Evolutionary conservation across 495 filamentous ascomycete species (phyloP), one percentile per base, ranked within the genome.

Genomic region (Articulospora tetracladia): DNA sequence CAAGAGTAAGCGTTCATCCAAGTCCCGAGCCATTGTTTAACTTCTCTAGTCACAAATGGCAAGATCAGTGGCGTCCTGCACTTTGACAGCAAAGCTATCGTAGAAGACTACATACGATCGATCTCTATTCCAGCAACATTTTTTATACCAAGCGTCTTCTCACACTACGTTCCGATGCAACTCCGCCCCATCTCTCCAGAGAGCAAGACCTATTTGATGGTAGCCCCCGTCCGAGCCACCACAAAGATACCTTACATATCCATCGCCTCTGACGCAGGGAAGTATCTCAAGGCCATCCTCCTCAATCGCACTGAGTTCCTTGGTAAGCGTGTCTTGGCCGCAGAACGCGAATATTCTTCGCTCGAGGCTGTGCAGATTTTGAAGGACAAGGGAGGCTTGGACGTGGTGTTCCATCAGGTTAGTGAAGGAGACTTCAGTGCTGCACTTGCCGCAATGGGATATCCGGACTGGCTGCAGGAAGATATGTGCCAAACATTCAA

Each of bases 1-100:
- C 1, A 63, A 72, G 17, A 67, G 72, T 74, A 61, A 13, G 55
- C 60, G 15, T 20, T 26, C 48, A 59, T 25, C 57, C 26, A 7
- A 13, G 39, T 24, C 1, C 12, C 32, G 2, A 17, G 10, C 12
- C 19, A 46, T 44, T 24, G 17, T 49, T 15, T 36, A 26, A 50
- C 25, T 23, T 61, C 13, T 34, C 57, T 63, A 73, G 69, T 81
- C 47, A 66, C 70, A 41, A 64, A 72, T 23, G 77, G 78, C n/a
- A 71, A 72, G 56, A 69, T 78, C 19, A 61, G 68, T 19, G 66
- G 82, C 58, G 77, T 87, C 26, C 69, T 76, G 27, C 83, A 86
- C 66, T 89, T 86, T 63, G 84, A 87, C 68, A 57, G 63, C 60
- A 89, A 87, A 69, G 81, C 82, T 25, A 60, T 72, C 1, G 76